Evolutionary conservation across 2,329 filamentous ascomycete genomes (phyloP).

Genomic region (Penicillium sp.): DNA sequence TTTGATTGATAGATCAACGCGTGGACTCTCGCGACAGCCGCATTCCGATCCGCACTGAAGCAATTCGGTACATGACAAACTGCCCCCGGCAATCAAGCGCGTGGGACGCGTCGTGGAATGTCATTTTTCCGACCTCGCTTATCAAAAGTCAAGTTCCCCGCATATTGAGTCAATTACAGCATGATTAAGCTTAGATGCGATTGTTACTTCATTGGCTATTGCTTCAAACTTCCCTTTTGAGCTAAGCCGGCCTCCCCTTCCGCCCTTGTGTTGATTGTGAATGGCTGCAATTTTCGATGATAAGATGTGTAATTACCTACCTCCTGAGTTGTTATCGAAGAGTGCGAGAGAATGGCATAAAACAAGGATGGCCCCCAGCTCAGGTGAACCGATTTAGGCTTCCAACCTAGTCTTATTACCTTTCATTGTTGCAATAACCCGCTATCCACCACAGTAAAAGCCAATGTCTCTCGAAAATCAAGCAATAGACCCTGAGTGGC

Average conservation of each 20-base stretch:
- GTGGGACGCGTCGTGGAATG: neutral
- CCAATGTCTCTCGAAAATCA: conserved; percentile 7
- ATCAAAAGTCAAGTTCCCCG: conserved; percentile 10
- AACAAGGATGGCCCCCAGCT: neutral
- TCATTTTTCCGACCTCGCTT: conserved; percentile 2
- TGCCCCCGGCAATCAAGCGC: neutral
- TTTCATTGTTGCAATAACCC: neutral
- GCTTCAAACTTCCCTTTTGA: conserved; percentile 22
- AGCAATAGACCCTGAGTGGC: conserved; percentile 18
- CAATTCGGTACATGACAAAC: too few relatives aligned
- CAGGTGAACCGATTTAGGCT: neutral
- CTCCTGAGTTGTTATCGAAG: neutral
- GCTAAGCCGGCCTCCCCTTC: conserved; percentile 3
- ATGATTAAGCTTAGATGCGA: conserved; percentile 10
- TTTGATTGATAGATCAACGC: neutral
- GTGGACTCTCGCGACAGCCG: neutral
- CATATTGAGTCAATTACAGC: neutral
- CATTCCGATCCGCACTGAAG: too few relatives aligned
- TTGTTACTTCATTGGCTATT: conserved; percentile 12
- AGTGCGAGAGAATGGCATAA: neutral
- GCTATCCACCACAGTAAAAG: neutral
- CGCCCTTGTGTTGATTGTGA: neutral
- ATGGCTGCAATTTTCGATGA: conserved; percentile 4
- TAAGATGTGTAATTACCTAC: neutral
- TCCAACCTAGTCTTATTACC: too few relatives aligned